Conservation (phyloP, 495 filamentous ascomycete species). For the Aspergillus nidulans region DNA sequence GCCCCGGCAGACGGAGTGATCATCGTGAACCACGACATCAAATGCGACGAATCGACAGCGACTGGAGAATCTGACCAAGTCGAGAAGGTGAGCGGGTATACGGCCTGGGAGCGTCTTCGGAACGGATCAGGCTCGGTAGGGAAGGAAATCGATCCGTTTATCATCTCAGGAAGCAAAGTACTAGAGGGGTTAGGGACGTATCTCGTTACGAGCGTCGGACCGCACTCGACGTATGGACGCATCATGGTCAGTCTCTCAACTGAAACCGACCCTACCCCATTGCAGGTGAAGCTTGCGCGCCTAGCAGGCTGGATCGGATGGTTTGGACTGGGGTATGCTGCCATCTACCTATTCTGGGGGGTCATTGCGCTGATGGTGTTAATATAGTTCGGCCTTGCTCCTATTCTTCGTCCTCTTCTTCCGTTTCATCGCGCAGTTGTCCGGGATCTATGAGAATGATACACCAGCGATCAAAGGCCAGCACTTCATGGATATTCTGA, state of each 20-base stretch:
- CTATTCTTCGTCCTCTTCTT: conserved; percentile 4
- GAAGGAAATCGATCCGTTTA: conserved; percentile 68
- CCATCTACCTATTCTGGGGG: neutral
- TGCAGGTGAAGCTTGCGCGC: conserved; percentile 58
- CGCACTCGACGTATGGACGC: conserved; percentile 77
- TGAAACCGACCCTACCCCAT: conserved; percentile 68
- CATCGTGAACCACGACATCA: conserved; percentile 68
- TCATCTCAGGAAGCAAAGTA: conserved; percentile 87
- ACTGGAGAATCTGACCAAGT: conserved; percentile 84
- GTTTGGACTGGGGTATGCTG: conserved; percentile 31
- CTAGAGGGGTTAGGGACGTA: conserved; percentile 86
- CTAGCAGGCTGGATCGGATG: conserved; percentile 63
- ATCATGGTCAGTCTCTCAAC: conserved; percentile 79
- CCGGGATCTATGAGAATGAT: neutral
- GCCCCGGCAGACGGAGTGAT: conserved; percentile 76
- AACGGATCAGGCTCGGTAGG: conserved; percentile 59
- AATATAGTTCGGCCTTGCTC: neutral
- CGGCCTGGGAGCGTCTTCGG: conserved; percentile 65
- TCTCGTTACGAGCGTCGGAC: conserved; percentile 71
- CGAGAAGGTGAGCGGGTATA: conserved; percentile 54
- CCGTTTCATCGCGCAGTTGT: neutral
- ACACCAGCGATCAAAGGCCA: conserved; percentile 64
- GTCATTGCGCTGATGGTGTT: too few species aligned
- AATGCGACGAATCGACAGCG: conserved; percentile 80
- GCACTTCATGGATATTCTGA: conserved; percentile 64